Conservation (phyloP, 441 rosid species). For the Pelargonium fulgidum region DNA sequence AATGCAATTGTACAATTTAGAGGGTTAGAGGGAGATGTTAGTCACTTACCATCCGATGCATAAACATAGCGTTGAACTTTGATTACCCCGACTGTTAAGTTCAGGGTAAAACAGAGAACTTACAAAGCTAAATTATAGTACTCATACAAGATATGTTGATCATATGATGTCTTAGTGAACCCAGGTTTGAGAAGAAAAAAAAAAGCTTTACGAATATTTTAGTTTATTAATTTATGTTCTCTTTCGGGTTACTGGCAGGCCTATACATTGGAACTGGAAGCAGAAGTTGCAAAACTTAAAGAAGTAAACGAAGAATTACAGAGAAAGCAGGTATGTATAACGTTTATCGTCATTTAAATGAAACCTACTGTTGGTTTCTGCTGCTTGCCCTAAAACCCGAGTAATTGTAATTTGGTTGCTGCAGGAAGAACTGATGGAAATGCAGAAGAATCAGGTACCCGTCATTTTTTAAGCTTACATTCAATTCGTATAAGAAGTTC, state of each 20-base stretch:
- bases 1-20: too few relatives aligned
- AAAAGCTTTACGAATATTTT: not conserved
- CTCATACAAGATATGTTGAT: not conserved
- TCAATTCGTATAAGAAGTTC: not conserved
- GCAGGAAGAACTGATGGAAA: conserved; percentile 43
- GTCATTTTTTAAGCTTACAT: not conserved
- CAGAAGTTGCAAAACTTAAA: conserved; percentile 57
- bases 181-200: not conserved
- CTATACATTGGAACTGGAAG: conserved; percentile 62
- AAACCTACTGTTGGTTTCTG: not conserved
- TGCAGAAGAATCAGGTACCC: conserved; percentile 52
- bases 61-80: too few relatives aligned
- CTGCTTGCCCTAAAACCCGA: too few relatives aligned
- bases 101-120: too few relatives aligned
- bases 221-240: conserved; percentile 6
- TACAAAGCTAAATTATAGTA: not conserved
- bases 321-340: conserved; percentile 43
- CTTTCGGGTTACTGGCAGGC: conserved; percentile 39
- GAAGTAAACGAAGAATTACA: conserved; percentile 51
- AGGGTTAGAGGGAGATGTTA: too few relatives aligned
- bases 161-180: not conserved
- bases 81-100: too few relatives aligned
- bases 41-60: too few relatives aligned
- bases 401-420: conserved; percentile 21
- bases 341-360: conserved; percentile 8